Base-by-base conservation (phyloP, 805 yeast genomes). In the Metschnikowia sp. region DNA sequence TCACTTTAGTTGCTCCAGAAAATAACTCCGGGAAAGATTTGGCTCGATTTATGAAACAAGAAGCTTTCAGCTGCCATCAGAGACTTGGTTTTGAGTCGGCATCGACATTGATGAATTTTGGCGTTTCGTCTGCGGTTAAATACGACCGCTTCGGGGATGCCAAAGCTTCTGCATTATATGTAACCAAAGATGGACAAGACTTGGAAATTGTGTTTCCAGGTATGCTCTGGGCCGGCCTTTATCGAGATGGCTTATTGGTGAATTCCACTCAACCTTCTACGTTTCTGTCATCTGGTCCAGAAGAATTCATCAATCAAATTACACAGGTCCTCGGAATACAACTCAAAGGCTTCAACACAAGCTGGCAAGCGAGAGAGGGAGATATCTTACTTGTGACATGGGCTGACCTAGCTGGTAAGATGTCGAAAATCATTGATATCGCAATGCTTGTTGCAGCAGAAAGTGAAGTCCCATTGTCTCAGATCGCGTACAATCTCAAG, bases 161-260 rank as follows among this genome's bases (percentile, higher is more conserved):
- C 8, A 12, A 12, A 13, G 48, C 35, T 3, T 31, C 32, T 2
- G 40, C 33, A 10, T n/a, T 44, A n/a, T 44, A 26, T 26, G 36
- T n/a, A 15, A 26, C 49, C 22, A 35, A 13, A 28, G 32, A 40
- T 7, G 41, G 12, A 3, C 26, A 28, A 10, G 7, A 4, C 13
- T 6, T 45, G 10, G 40, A 40, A n/a, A 19, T 45, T 18, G 33
- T 40, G 10, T 22, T 8, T 13, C 8, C 41, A 10, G 44, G 42
- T 10, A 5, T 8, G 11, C 13, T 45, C 11, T 45, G 49, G 49
- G 44, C 41, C 11, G 49, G 49, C 8, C 13, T 45, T 3, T 45
- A 32, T 36, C 37, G 49, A 22, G 13, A 30, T 4, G 49, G 49
- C 6, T 7, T 10, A 3, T 39, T 45, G 12, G 33, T 40, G 8